phyloP scores from a whole-genome alignment of 2,329 filamentous ascomycete species.

The Plenodomus lindquistii region DNA sequence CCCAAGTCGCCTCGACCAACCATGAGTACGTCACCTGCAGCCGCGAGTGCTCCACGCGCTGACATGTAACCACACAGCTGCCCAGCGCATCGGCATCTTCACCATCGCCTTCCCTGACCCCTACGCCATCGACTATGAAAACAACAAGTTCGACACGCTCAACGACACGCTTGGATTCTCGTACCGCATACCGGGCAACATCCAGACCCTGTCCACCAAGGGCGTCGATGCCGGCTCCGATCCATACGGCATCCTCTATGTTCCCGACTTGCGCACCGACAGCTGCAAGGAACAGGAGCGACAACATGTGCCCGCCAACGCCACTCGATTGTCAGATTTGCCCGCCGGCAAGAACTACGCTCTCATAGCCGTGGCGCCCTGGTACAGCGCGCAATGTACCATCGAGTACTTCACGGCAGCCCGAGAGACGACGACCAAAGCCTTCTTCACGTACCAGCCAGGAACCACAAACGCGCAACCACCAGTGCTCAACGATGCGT shows the following conservation, averaged over 20 bases:
- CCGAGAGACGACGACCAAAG: slow-evolving; percentile 62
- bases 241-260: slow-evolving; percentile 81
- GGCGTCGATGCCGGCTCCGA: slow-evolving; percentile 64
- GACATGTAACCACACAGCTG: slow-evolving; percentile 26
- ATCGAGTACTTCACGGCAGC: slow-evolving; percentile 68
- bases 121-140: slow-evolving; percentile 26
- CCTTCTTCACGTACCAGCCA: slow-evolving; percentile 60
- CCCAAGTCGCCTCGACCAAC: slow-evolving; percentile 12
- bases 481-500: slow-evolving; percentile 64
- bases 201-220: slow-evolving; percentile 76
- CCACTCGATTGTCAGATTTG: slow-evolving; percentile 72
- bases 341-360: slow-evolving; percentile 66
- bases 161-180: slow-evolving; percentile 40
- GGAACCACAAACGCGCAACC: slow-evolving; percentile 59
- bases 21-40: slow-evolving; percentile 46
- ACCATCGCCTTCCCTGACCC: slow-evolving; percentile 45
- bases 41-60: slow-evolving; percentile 4
- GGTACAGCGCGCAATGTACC: slow-evolving; percentile 76
- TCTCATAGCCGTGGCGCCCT: slow-evolving; percentile 82
- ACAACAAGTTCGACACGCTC: slow-evolving; percentile 39
- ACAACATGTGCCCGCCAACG: slow-evolving; percentile 73
- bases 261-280: slow-evolving; percentile 69
- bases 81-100: slow-evolving; percentile 40
- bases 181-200: slow-evolving; percentile 54
- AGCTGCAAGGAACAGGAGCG: slow-evolving; percentile 66